Conservation (phyloP, 352 stramenopile species). For the Pythium grandisporangium region DNA sequence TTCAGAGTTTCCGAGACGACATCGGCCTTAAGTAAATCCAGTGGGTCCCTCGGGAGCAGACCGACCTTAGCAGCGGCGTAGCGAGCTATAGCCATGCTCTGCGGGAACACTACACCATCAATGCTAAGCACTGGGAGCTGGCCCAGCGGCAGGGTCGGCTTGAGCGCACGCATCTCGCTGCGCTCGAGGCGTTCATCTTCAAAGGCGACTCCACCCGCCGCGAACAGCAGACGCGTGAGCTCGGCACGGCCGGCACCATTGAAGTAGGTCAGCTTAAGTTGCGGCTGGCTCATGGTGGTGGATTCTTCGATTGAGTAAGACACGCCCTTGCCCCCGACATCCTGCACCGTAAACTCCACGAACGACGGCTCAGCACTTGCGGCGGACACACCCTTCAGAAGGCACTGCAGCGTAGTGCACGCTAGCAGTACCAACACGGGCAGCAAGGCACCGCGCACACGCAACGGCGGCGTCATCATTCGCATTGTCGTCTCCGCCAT, state of each 20-base stretch:
- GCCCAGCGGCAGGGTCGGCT: slow-evolving; percentile 30
- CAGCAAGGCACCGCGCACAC: background rate
- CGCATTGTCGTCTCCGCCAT: background rate
- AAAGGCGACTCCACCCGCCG: slow-evolving; percentile 33
- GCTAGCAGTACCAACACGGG: slow-evolving; percentile 4
- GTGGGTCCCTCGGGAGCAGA: slow-evolving; percentile 30
- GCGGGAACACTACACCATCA: slow-evolving; percentile 27
- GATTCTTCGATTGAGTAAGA: too few relatives aligned
- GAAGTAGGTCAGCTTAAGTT: slow-evolving; percentile 55
- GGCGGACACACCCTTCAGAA: background rate
- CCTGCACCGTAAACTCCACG: slow-evolving; percentile 44
- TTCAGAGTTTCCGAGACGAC: slow-evolving; percentile 27
- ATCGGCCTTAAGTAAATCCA: slow-evolving; percentile 30
- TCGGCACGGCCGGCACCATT: slow-evolving; percentile 29
- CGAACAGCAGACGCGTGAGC: slow-evolving; percentile 36
- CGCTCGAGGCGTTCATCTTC: slow-evolving; percentile 28
- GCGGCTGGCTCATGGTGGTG: too few relatives aligned
- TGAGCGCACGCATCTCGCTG: slow-evolving; percentile 19
- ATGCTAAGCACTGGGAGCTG: slow-evolving; percentile 42
- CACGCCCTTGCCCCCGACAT: slow-evolving; percentile 32
- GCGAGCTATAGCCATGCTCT: slow-evolving; percentile 46
- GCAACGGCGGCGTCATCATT: background rate
- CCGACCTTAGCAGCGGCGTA: slow-evolving; percentile 38
- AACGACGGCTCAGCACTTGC: slow-evolving; percentile 20
- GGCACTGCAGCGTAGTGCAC: slow-evolving; percentile 8